phyloP scores from a whole-genome alignment of 108 stramenopile genomes.

The Parietichytrium sp. region DNA sequence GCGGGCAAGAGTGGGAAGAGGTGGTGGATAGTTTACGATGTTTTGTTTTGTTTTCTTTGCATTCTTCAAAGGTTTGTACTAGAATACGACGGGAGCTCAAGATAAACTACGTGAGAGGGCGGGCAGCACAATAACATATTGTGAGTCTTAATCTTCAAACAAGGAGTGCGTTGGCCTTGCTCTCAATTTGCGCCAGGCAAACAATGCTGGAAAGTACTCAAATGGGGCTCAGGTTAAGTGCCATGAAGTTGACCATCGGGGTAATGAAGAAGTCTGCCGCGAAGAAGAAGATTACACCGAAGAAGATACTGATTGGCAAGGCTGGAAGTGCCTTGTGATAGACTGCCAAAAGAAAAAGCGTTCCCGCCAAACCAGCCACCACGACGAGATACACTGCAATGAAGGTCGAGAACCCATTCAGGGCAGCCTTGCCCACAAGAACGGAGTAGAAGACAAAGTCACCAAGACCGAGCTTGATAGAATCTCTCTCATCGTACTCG shows the following conservation, averaged over 20 bases:
- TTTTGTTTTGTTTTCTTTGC: no score
- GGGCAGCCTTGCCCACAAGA: slow-evolving; percentile 83
- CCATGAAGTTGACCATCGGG: slow-evolving; percentile 68
- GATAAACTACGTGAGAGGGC: no score
- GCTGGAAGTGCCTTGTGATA: slow-evolving; percentile 85
- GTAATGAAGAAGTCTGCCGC: slow-evolving; percentile 65
- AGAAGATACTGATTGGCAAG: slow-evolving; percentile 79
- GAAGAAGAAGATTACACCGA: slow-evolving; percentile 76
- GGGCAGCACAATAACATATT: no score
- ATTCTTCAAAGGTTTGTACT: no score
- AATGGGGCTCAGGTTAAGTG: no score
- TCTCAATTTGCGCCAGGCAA: no score
- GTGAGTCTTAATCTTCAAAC: no score
- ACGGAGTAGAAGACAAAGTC: slow-evolving; percentile 96
- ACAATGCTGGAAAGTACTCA: no score
- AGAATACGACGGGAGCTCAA: no score
- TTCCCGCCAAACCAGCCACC: slow-evolving; percentile 75
- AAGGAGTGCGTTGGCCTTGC: no score
- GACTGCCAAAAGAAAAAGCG: slow-evolving; percentile 79
- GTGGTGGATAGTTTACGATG: no score
- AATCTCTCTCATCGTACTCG: slow-evolving; percentile 53
- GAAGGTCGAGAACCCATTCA: slow-evolving; percentile 82
- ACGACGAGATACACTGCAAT: slow-evolving; percentile 79
- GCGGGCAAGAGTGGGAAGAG: no score
- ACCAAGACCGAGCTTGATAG: slow-evolving; percentile 66